phyloP scores from a whole-genome alignment of 1,139 yeast species.

The Trichomonascaceae sp. region DNA sequence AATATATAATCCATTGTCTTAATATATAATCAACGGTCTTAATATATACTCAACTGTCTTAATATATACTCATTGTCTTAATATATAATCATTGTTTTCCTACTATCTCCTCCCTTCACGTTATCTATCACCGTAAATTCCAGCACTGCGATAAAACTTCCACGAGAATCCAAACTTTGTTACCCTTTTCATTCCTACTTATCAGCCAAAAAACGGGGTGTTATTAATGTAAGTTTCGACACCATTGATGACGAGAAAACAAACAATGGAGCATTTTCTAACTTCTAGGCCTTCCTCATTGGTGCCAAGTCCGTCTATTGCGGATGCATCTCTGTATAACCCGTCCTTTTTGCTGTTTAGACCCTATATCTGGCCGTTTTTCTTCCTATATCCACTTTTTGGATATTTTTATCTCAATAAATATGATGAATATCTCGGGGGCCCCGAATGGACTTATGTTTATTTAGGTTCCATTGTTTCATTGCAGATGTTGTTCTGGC shows the following conservation, averaged over 20 bases:
- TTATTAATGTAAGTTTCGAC: not conserved
- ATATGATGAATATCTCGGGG: conserved; percentile 77
- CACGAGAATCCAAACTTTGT: not conserved
- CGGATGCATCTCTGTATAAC: conserved; percentile 63
- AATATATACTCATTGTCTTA: too few species aligned
- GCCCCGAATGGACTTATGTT: conserved; percentile 79
- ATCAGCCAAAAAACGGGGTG: not conserved
- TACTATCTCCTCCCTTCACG: not conserved
- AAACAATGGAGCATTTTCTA: not conserved
- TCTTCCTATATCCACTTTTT: conserved; percentile 71
- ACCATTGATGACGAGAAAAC: not conserved
- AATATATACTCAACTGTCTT: too few species aligned
- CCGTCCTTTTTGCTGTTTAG: conserved; percentile 56
- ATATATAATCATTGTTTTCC: too few species aligned
- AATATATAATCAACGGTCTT: too few species aligned
- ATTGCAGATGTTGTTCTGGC: conserved; percentile 67
- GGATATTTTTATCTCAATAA: conserved; percentile 57
- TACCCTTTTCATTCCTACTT: not conserved
- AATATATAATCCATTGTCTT: too few species aligned
- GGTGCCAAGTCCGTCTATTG: conserved; percentile 49
- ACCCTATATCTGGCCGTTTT: conserved; percentile 84
- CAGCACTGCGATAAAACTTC: not conserved
- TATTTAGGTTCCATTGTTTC: conserved; percentile 70
- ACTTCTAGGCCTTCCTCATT: conserved; percentile 16
- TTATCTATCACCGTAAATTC: not conserved